These are phyloP conservation scores for Curvularia sp. DNA, from an alignment of 2,329 filamentous ascomycete genomes.

Conservation along the genomic window DNA sequence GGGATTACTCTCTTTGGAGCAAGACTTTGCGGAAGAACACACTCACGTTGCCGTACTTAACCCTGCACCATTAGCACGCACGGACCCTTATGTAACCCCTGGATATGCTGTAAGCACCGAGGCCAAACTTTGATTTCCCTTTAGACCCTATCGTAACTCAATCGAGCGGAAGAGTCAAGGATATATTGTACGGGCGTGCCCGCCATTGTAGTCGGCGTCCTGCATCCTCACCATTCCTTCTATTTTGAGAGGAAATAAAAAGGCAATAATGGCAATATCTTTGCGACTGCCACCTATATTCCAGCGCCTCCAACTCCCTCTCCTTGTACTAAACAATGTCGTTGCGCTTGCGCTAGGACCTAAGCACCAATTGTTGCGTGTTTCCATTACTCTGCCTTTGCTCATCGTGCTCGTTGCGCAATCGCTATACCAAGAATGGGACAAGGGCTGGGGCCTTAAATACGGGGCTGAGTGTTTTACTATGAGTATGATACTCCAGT, in stretches of 20 bases:
- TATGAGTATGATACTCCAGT: slow-evolving; percentile 17
- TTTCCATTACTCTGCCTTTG: slow-evolving; percentile 24
- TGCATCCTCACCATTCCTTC: not conserved
- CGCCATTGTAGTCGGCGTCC: too few relatives aligned
- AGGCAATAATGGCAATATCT: slow-evolving; percentile 2
- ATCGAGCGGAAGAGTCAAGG: not conserved
- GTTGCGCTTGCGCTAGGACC: slow-evolving; percentile 27
- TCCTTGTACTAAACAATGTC: slow-evolving; percentile 24
- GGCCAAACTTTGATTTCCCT: not conserved
- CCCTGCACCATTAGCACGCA: not conserved
- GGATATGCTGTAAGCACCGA: not conserved
- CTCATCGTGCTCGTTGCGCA: slow-evolving; percentile 27
- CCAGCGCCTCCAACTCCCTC: slow-evolving; percentile 18
- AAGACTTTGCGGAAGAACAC: not conserved
- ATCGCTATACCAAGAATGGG: slow-evolving; percentile 25
- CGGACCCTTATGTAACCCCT: not conserved
- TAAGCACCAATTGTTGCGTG: slow-evolving; percentile 11
- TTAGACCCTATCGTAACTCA: not conserved
- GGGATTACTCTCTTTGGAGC: not conserved
- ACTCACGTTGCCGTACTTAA: not conserved
- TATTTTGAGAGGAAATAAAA: not conserved
- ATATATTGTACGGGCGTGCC: not conserved
- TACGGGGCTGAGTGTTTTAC: slow-evolving; percentile 23
- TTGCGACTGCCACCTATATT: slow-evolving; percentile 21
- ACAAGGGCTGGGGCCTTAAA: slow-evolving; percentile 21